A percentile compares a stretch with the other conserved stretches of the same genome.
Evolutionary conservation across 495 filamentous ascomycete genomes (phyloP).

Genomic region (Annulohypoxylon stygium): DNA sequence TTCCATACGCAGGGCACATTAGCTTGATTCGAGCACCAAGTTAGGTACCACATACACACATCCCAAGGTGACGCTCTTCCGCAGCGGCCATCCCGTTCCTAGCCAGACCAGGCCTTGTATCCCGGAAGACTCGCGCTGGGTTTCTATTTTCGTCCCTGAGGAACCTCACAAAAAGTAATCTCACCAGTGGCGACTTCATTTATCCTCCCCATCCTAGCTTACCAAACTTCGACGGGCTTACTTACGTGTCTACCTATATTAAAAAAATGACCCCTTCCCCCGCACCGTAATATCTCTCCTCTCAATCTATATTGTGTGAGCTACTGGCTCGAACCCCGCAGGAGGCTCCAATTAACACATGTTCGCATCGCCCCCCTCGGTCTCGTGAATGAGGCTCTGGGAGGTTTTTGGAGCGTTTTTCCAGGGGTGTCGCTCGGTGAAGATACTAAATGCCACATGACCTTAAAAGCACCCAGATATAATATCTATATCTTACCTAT

Average conservation of each 20-base stretch:
- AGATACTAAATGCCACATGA: slow-evolving; percentile 42
- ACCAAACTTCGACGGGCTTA: slow-evolving; percentile 28
- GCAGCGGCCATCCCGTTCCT: slow-evolving; percentile 10
- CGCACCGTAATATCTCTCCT: slow-evolving; percentile 27
- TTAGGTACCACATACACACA: not conserved
- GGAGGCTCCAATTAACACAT: slow-evolving; percentile 27
- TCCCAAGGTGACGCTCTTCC: slow-evolving; percentile 8
- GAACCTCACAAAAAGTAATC: not conserved
- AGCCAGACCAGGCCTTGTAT: slow-evolving; percentile 24
- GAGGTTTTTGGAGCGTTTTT: not conserved
- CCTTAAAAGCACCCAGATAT: not conserved
- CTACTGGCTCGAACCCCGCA: slow-evolving; percentile 35
- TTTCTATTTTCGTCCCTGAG: slow-evolving; percentile 37
- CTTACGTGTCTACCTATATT: slow-evolving; percentile 44
- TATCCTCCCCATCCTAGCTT: slow-evolving; percentile 37
- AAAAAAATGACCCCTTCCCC: slow-evolving; percentile 28
- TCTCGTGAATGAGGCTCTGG: slow-evolving; percentile 42
- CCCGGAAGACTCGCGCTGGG: slow-evolving; percentile 22
- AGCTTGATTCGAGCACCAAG: slow-evolving; percentile 1
- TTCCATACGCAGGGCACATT: slow-evolving; percentile 26
- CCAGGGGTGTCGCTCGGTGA: not conserved
- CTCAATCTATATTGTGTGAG: slow-evolving; percentile 33
- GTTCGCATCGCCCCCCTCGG: not conserved
- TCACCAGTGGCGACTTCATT: slow-evolving; percentile 41
- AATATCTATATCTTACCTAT: too few relatives aligned